Base-by-base conservation (phyloP, 371 early-diverging fungal genomes). In the Mortierella sp. region DNA sequence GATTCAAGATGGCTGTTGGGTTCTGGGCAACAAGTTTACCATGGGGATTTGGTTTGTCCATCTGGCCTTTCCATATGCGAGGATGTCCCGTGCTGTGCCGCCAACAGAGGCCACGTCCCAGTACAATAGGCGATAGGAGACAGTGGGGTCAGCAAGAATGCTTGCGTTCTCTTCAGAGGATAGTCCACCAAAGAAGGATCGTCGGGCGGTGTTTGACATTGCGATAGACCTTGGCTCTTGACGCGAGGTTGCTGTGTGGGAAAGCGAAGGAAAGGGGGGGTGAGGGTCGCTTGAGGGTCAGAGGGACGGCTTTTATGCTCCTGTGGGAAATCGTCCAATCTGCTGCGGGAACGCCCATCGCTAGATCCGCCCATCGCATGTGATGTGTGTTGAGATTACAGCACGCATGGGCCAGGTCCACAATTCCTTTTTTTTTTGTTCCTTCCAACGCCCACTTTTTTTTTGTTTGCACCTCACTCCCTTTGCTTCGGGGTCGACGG, bases 31-130 rank as follows among this genome's bases (percentile, higher is more conserved):
- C 63, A 58, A 23, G 21, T 30, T 3, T 42, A 42, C 42, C 42
- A 3, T 6, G 18, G 60, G 50, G 24, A 49, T 2, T 21, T 52
- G 47, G 45, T 72, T 72, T n/a, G 39, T 47, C 72, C 72, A 72
- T 14, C 24, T 48, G 45, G 50, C 72, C 12, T 66, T 58, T 13
- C 66, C 67, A 38, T 47, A 72, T 12, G 72, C 54, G n/a, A 72
- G 53, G 30, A 72, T 49, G 34, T 65, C 72, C 8, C 72, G 23
- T 3, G 72, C 31, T 0, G 72, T 66, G 0, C 61, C 51, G 0
- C 62, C 72, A 19, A 58, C 67, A 9, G 67, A 67, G 4, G 60
- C 50, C 1, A 62, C 41, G 12, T 62, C 59, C 54, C 58, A 72
- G 52, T 72, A 72, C 46, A 58, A 39, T 14, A 72, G 63, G 0